phyloP scores from a whole-genome alignment of 805 yeast species.

The Wickerhamiella hasegawae region DNA sequence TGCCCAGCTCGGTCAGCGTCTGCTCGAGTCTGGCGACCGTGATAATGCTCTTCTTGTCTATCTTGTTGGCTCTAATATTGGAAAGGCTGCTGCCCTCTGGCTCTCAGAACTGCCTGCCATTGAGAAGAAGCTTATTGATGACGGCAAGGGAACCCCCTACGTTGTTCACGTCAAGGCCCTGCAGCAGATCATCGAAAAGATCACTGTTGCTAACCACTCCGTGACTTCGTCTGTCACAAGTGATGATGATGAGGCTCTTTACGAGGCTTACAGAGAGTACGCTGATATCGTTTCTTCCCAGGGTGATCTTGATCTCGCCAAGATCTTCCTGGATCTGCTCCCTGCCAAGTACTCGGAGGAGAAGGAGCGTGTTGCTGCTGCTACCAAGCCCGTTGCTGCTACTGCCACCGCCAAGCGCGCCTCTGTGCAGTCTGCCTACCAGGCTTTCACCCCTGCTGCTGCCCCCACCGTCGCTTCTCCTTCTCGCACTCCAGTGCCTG shows the following conservation, averaged over 20 bases:
- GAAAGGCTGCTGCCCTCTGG: constrained; percentile 72
- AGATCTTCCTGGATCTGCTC: constrained; percentile 46
- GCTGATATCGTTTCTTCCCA: constrained; percentile 62
- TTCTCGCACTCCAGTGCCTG: not conserved
- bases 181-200: constrained; percentile 68
- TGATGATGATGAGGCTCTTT: constrained; percentile 27
- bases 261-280: constrained; percentile 62
- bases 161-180: constrained; percentile 76
- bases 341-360: constrained; percentile 56
- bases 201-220: constrained; percentile 40
- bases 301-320: constrained; percentile 76
- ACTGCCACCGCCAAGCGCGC: constrained; percentile 4
- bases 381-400: constrained; percentile 9
- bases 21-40: constrained; percentile 38
- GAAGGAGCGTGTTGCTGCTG: constrained; percentile 39
- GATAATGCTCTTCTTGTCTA: constrained; percentile 64
- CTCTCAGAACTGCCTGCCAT: constrained; percentile 45
- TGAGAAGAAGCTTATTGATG: constrained; percentile 27
- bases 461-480: not conserved
- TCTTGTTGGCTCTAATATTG: constrained; percentile 67
- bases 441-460: not conserved
- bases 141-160: constrained; percentile 37
- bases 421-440: not conserved
- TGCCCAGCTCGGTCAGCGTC: constrained; percentile 57
- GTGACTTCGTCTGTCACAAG: constrained; percentile 9